Base-by-base conservation (phyloP, 208 protist species). In the Trichomonas gallinae region DNA sequence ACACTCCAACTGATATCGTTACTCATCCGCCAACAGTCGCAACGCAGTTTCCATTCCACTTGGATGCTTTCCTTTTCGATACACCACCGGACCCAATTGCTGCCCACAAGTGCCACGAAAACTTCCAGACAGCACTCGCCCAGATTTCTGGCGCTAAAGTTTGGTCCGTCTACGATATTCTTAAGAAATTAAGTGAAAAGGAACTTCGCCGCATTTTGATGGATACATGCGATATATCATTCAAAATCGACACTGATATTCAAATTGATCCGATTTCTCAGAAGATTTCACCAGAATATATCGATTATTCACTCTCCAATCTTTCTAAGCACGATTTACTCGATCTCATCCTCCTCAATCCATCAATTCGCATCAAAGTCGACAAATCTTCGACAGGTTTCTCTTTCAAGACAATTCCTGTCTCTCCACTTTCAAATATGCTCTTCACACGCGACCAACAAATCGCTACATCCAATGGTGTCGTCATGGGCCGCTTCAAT, bases 371-470 rank as follows among this genome's bases (percentile, higher is more conserved):
- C 40, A 93, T 93, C 36, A 93, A 48, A 51, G 44, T 93, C 17
- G 87, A 93, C n/a, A 89, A 89, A 34, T 93, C 87, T 38, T 38
- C 26, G 42, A 93, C 87, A 38, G 87, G 87, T 26, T 93, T 93
- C 31, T 48, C 40, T 93, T 42, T 17, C 10, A 93, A 42, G 26
- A 40, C 23, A 51, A 93, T 93, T n/a, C 87, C 87, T 38, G 87
- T 93, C 3, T 93, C 87, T 58, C 87, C 87, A 15, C 44, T 93
- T 34, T 93, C 87, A 38, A 93, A 93, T 93, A n/a, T 93, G 11
- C 11, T 93, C 9, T 93, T 93, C 44, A 93, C 87, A 40, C 11
- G 87, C n/a, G 87, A 93, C 46, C 87, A 93, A 36, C 87, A 93
- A 36, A 93, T 93, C 45, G 44, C 87, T 44, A 93, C 87, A 23